Base-by-base conservation (phyloP, 805 yeast genomes). In the Starmerella kuoi region DNA sequence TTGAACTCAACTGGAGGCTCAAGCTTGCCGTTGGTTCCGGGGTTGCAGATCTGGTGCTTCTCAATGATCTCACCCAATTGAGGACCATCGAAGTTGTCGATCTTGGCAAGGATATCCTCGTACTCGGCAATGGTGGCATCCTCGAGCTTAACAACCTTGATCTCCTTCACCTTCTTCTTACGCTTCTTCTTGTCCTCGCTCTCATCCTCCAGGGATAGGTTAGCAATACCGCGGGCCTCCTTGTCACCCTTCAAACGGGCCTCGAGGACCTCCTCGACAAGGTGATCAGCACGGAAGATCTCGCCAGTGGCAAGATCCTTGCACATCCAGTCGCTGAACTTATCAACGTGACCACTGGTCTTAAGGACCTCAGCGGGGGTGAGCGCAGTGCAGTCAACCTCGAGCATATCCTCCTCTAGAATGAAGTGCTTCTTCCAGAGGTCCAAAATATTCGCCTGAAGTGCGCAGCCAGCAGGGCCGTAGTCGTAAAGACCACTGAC, bases 261-360 rank as follows among this genome's bases (percentile, higher is more conserved):
- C 69, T 91, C 99, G 55, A 91, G 69, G 11, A 93, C 98, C 68
- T 91, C 98, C 68, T 91, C 99, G 38, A 91, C 94, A 56, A 91
- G 70, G 65, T 91, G 99, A 65, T 91, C 99, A 40, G 96, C 97
- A 67, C 99, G 76, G 72, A 91, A 91, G 55, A 91, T 91, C 68
- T 91, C 99, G 53, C 98, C 98, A 31, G 95, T 83, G 61, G 83
- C 83, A 58, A 77, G 69, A 65, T 91, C 99, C 58, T 82, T 78
- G 65, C 95, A 86, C 98, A 91, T 91, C 95, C 95, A 91, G 65
- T 91, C 99, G 52, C 96, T 84, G 61, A 91, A 91, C 70, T 91
- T 91, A 64, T 91, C 99, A 51, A 91, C 98, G 64, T 91, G 99
- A 56, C 99, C 99, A 38, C 97, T 88, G 34, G 98, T 93, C 69